Evolutionary conservation across 176 grass and related monocot genomes (phyloP).

Genomic region (Thinopyrum elongatum): DNA sequence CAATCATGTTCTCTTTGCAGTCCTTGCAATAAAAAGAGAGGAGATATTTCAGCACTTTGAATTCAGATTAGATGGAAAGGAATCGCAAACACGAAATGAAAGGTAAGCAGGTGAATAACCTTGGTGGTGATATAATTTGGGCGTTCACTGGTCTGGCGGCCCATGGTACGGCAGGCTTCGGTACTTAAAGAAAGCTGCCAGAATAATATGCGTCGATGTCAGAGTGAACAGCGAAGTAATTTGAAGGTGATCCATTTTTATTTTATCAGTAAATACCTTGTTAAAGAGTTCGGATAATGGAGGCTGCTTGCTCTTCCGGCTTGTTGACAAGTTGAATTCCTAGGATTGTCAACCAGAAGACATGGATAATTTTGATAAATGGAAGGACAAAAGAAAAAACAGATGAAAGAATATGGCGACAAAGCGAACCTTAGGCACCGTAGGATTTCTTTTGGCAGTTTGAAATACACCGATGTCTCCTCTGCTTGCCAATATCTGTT

Average conservation of each 20-base stretch:
- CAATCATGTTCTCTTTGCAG: slow-evolving; percentile 79
- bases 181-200: slow-evolving; percentile 58
- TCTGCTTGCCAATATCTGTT: slow-evolving; percentile 59
- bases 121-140: slow-evolving; percentile 47
- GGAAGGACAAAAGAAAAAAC: background rate
- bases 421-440: slow-evolving; percentile 66
- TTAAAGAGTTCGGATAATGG: slow-evolving; percentile 82
- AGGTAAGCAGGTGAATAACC: slow-evolving; percentile 42
- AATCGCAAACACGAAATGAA: background rate
- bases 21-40: slow-evolving; percentile 62
- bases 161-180: slow-evolving; percentile 15
- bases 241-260: background rate
- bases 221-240: background rate
- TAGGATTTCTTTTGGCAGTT: slow-evolving; percentile 59
- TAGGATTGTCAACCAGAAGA: slow-evolving; percentile 39
- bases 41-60: slow-evolving; percentile 27
- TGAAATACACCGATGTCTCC: slow-evolving; percentile 40
- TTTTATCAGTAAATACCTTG: slow-evolving; percentile 37
- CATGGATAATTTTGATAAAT: slow-evolving; percentile 2
- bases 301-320: slow-evolving; percentile 43
- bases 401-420: background rate
- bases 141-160: slow-evolving; percentile 21
- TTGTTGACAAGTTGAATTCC: slow-evolving; percentile 70
- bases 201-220: background rate
- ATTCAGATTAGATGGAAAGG: background rate